Evolutionary conservation across 106 monocot species (phyloP), one percentile per base, ranked within the genome.

Genomic region (Hemerocallis citrina): DNA sequence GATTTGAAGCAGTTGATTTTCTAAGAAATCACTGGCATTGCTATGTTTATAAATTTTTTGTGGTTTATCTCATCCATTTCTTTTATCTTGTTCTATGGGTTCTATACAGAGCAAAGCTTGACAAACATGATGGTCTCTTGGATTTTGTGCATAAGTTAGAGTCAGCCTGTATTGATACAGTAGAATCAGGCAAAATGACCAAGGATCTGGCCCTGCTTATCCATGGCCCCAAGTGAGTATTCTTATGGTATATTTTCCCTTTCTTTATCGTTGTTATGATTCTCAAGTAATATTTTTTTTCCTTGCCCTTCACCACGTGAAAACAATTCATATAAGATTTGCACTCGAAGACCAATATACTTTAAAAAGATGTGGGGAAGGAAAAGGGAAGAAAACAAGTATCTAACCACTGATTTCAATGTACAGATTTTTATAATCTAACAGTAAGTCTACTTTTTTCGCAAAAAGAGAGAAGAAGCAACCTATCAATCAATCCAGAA

Each of bases 131-230:
- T 6, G 61, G 23, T 19, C 57, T 86, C 21, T 54, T 65, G 55
- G 72, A 81, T 32, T 86, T 86, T 57, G 71, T 62, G 4, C 44
- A 57, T 59, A 85, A 78, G 43, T 73, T 89, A 9, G 89, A 89
- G 59, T 66, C 78, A 59, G 74, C 81, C 34, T 85, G 89, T 61
- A 29, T 81, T 63, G 78, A 81, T 62, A 89, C 89, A 0, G 89
- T 89, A 0, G 85, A 89, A 42, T 81, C 78, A 5, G 85, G 85
- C n/a, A 81, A 90, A 67, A 90, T 85, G 85, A 90, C 89, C 1
- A 85, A 85, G 68, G 89, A 90, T 72, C 85, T 90, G 43, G 85
- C 89, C 3, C 68, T 90, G 41, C 75, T 90, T 39, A 68, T 73
- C 61, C 78, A 90, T 43, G 89, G 81, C 17, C 78, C 78, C 56